These are phyloP conservation scores for Henningerozyma blattae DNA, from an alignment of 805 yeast genomes.

Conservation along the genomic window DNA sequence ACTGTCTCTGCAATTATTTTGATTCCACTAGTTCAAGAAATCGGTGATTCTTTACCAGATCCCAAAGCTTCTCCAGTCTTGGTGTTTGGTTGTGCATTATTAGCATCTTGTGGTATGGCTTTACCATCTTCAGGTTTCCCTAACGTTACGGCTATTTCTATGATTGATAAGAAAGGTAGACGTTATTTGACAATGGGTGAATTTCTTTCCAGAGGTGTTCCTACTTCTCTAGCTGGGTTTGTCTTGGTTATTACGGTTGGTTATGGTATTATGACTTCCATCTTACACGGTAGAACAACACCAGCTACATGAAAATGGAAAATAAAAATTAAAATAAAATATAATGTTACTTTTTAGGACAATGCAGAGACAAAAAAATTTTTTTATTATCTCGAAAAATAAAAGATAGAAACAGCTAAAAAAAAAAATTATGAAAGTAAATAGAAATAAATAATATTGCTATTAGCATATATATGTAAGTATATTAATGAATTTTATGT, in stretches of 20 bases:
- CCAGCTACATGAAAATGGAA: no score
- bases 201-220: slow-evolving; percentile 85
- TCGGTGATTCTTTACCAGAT: slow-evolving; percentile 57
- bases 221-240: slow-evolving; percentile 70
- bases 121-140: slow-evolving; percentile 96
- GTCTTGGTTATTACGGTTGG: slow-evolving; percentile 66
- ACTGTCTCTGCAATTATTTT: slow-evolving; percentile 93
- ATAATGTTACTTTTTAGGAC: no score
- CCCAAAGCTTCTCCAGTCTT: slow-evolving; percentile 54
- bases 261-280: slow-evolving; percentile 52
- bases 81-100: slow-evolving; percentile 38
- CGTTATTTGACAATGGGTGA: slow-evolving; percentile 73
- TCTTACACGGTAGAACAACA: slow-evolving; percentile 11
- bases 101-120: slow-evolving; percentile 94
- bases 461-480: no score
- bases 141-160: slow-evolving; percentile 93
- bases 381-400: no score
- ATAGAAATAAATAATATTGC: no score
- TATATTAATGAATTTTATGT: no score
- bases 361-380: no score
- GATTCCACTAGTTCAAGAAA: slow-evolving; percentile 78
- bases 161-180: slow-evolving; percentile 84
- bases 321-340: no score
- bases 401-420: no score
- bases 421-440: no score